These are phyloP conservation scores for Saxispiralis lemnorum DNA, from an alignment of 495 filamentous ascomycete genomes.

Conservation along the genomic window DNA sequence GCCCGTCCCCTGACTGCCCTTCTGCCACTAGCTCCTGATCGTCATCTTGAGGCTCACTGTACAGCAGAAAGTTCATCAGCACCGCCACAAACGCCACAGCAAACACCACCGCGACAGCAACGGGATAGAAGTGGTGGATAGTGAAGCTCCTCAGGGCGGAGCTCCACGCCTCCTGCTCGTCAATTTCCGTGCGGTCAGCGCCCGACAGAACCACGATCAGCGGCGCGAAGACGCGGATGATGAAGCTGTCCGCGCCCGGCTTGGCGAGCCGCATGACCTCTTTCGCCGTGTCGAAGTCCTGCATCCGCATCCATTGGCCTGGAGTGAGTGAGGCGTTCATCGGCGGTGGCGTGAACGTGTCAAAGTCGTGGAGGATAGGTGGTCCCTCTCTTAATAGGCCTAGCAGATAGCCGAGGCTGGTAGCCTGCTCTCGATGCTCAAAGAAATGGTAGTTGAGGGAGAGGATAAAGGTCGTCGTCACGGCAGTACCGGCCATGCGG, in stretches of 20 bases:
- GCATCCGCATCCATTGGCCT: slow-evolving; percentile 50
- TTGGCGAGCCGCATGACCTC: slow-evolving; percentile 53
- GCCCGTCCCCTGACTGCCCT: slow-evolving; percentile 17
- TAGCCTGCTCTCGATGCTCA: slow-evolving; percentile 32
- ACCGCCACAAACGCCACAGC: slow-evolving; percentile 39
- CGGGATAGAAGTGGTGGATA: slow-evolving; percentile 37
- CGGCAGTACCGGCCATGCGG: slow-evolving; percentile 40
- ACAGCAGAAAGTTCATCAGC: slow-evolving; percentile 49
- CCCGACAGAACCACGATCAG: slow-evolving; percentile 48
- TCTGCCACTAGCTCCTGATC: slow-evolving; percentile 24
- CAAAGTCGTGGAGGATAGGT: slow-evolving; percentile 7
- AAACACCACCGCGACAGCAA: slow-evolving; percentile 35
- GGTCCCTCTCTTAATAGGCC: slow-evolving; percentile 6
- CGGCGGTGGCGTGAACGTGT: slow-evolving; percentile 20
- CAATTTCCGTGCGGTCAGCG: slow-evolving; percentile 34
- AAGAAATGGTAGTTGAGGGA: slow-evolving; percentile 51
- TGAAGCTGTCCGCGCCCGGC: slow-evolving; percentile 44
- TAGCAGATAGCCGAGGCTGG: slow-evolving; percentile 24
- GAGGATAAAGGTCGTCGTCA: slow-evolving; percentile 42
- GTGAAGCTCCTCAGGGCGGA: slow-evolving; percentile 40
- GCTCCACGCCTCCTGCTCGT: slow-evolving; percentile 18
- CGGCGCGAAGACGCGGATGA: slow-evolving; percentile 50
- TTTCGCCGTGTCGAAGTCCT: slow-evolving; percentile 54
- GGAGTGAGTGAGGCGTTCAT: slow-evolving; percentile 53
- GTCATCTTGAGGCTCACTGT: slow-evolving; percentile 30